A percentile compares a stretch with the other conserved stretches of the same genome.
phyloP scores from a whole-genome alignment of 1,284 basidiomycete species.

The Cryptococcus amylolentus region DNA sequence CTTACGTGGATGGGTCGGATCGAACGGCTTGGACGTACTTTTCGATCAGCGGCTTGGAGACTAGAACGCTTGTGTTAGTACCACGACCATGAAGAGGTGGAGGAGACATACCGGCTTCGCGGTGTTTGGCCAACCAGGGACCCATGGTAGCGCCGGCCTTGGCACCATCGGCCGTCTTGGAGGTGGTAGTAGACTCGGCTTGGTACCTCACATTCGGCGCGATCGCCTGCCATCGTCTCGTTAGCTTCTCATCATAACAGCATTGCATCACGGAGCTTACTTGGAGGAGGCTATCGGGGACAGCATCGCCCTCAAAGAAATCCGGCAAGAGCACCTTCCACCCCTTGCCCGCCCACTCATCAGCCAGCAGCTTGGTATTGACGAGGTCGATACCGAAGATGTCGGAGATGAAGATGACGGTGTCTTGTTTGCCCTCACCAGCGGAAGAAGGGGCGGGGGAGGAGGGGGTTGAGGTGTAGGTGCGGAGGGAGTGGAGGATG shows the following conservation, averaged over 20 bases:
- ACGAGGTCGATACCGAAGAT: conserved; percentile 61
- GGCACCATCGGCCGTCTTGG: conserved; percentile 40
- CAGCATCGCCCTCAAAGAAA: conserved; percentile 60
- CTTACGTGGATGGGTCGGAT: conserved; percentile 36
- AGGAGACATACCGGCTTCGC: conserved; percentile 35
- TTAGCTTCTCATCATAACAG: neutral
- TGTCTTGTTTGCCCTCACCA: conserved; percentile 54
- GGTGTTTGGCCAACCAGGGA: conserved; percentile 30
- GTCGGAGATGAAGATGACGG: conserved; percentile 59
- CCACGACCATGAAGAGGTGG: neutral
- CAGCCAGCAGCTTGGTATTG: conserved; percentile 56
- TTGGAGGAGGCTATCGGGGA: conserved; percentile 23
- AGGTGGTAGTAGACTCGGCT: conserved; percentile 33
- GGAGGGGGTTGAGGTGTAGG: conserved; percentile 34
- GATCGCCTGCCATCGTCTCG: conserved; percentile 20
- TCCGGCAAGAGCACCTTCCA: conserved; percentile 63
- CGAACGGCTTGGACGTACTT: conserved; percentile 37
- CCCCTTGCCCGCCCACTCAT: conserved; percentile 65
- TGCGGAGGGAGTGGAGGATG: conserved; percentile 31
- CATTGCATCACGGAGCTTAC: neutral
- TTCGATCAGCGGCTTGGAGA: conserved; percentile 39
- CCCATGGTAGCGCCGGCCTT: conserved; percentile 35
- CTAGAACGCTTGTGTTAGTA: conserved; percentile 3
- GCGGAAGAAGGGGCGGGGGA: conserved; percentile 2
- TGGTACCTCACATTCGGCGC: conserved; percentile 30